Percentiles rank a stretch among this genome's conserved stretches.
These are phyloP conservation scores for Zygoascus biomembranicola DNA, from an alignment of 805 yeast species.

Conservation along the genomic window DNA sequence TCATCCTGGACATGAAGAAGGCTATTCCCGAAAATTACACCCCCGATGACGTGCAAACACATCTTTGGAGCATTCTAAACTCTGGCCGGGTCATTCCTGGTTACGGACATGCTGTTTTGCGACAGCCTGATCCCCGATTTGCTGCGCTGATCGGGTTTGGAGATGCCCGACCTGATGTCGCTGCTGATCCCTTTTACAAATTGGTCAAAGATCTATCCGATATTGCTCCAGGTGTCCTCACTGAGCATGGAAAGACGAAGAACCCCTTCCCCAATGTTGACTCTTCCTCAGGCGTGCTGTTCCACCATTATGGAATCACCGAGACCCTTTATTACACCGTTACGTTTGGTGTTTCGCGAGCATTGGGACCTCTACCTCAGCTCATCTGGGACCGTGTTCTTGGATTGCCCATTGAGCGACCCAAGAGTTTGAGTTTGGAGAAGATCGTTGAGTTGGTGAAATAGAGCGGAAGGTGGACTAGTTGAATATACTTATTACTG, in stretches of 20 bases:
- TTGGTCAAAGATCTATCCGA: conserved; percentile 58
- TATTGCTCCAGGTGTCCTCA: conserved; percentile 68
- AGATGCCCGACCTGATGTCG: conserved; percentile 42
- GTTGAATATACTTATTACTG: too few species aligned
- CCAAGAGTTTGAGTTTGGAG: conserved; percentile 49
- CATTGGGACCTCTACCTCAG: conserved; percentile 72
- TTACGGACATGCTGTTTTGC: conserved; percentile 80
- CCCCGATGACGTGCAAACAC: conserved; percentile 60
- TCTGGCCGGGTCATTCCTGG: conserved; percentile 84
- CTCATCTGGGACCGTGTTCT: conserved; percentile 69
- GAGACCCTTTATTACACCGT: conserved; percentile 73
- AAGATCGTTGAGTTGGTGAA: conserved; percentile 21
- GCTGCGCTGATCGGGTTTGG: conserved; percentile 67
- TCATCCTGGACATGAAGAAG: conserved; percentile 62
- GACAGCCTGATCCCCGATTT: conserved; percentile 82
- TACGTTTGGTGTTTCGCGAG: conserved; percentile 73
- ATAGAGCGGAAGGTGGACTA: background rate
- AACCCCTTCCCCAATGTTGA: conserved; percentile 85
- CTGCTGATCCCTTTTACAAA: conserved; percentile 54
- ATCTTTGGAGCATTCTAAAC: conserved; percentile 71
- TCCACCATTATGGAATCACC: conserved; percentile 71
- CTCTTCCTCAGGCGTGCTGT: conserved; percentile 68
- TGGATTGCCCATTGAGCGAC: conserved; percentile 77
- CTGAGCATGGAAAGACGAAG: conserved; percentile 74
- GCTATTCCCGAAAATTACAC: conserved; percentile 59